Evolutionary conservation across 352 stramenopile species (phyloP), one percentile per base, ranked within the genome.

Genomic region (Phytophthora europaea): DNA sequence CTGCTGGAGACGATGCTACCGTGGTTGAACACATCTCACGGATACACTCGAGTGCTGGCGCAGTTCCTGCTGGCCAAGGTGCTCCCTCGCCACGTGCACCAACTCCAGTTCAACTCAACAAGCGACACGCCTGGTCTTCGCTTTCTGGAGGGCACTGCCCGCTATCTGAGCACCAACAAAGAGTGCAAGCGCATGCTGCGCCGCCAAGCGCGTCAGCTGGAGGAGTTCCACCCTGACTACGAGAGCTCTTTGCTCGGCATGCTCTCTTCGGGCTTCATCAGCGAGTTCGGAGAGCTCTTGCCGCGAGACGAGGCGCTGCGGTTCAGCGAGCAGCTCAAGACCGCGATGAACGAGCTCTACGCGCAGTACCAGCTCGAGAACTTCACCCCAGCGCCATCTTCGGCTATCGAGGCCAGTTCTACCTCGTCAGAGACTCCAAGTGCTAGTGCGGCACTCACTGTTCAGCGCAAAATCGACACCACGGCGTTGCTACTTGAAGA

Each of bases 401-500:
- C 48, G 26, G 7, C 40, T 22, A 31, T 13, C 16, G 40, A 53
- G 16, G 8, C 8, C 34, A 22, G 23, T 22, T 23, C n/a, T 50
- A n/a, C 16, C 28, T 69, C 52, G n/a, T 7, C 22, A n/a, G 50
- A 58, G 22, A 40, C 54, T 15, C 13, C 61, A 43, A 22, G n/a
- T 36, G n/a, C 43, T 28, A 43, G 26, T 26, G 53, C 51, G 59
- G 22, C 63, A 16, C 60, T 80, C 15, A 80, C 81, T 28, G 87
- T 95, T 4, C 89, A 96, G 65, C 87, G 89, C 48, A 96, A 96
- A 70, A 93, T 96, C 60, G 81, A 94, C 67, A 90, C 81, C 16
- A 85, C 78, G 26, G 75, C 88, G 5, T 70, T 91, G 50, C 61
- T 91, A 20, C 73, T 95, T 0, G 82, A 92, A 31, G 88, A 95